Base-by-base conservation (phyloP, 768 basidiomycete species). In the Trametes villosa region DNA sequence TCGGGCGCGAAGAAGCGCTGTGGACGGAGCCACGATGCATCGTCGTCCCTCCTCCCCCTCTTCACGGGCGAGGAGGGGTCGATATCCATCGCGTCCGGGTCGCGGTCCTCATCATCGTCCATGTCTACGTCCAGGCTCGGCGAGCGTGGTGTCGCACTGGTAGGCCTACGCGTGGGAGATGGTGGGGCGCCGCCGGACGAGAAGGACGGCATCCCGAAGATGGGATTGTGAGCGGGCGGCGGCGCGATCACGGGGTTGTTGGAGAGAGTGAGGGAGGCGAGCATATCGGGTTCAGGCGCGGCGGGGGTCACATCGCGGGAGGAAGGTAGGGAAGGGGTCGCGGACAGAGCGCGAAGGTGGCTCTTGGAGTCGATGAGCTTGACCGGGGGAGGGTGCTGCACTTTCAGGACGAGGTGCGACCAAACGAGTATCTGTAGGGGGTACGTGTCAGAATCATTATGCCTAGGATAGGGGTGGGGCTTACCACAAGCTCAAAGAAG, bases 1-100 rank as follows among this genome's bases (percentile, higher is more conserved):
- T 91, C 89, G 0, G 89, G 90, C 17, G 88, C 82, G 65, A 91
- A 92, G 69, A 91, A 92, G 15, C 81, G 80, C 65, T 91, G 90
- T 4, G 87, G 89, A 5, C 85, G 83, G 50, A 92, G 67, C 84
- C 82, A 86, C 26, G 75, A 71, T 9, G 77, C 77, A 53, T 82
- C 79, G 20, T 80, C 63, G 30, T 74, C 68, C 9, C 58, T 62
- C 1, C 48, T 40, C 0, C 59, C 40, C 29, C 67, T 68, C 26
- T 59, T 64, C 24, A 50, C 22, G 7, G 61, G 56, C 9, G 61
- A 68, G 18, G 62, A 62, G 17, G 74, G 71, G 60, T 78, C 76
- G 1, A 85, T 86, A 68, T 93, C 85, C 84, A 86, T 86, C 22
- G 79, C 81, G 48, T 83, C 79, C 9, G 74, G 75, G 41, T 78